Conservation (phyloP, 441 rosid species). For the Corymbia citriodora region DNA sequence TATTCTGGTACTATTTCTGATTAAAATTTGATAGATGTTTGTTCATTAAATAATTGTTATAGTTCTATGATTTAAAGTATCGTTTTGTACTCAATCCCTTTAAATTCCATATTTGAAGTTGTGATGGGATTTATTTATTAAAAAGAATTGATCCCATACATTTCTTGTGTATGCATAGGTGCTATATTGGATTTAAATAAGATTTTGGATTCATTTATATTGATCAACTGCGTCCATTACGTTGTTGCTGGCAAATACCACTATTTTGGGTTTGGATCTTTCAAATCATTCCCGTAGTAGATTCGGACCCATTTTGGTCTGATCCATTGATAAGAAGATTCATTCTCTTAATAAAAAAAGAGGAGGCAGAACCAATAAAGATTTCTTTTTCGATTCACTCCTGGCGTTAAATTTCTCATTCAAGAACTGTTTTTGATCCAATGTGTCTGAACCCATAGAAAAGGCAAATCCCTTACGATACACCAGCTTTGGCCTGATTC, state of each 20-base stretch:
- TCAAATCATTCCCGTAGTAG: neutral
- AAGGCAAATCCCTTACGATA: neutral
- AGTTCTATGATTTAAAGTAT: neutral
- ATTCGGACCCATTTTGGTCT: neutral
- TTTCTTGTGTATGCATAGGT: neutral
- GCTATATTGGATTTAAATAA: neutral
- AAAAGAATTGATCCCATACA: neutral
- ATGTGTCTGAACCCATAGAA: neutral
- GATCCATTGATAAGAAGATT: neutral
- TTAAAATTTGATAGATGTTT: neutral
- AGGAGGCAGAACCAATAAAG: neutral
- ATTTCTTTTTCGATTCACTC: neutral
- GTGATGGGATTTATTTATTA: neutral
- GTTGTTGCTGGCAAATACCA: neutral
- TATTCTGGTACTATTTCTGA: constrained; percentile 45
- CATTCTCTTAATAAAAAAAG: neutral
- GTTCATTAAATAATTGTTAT: neutral
- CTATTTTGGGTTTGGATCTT: neutral
- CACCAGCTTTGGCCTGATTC: neutral
- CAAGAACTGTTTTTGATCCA: neutral
- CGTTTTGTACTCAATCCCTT: neutral
- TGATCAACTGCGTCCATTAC: neutral
- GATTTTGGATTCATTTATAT: neutral
- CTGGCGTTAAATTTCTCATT: neutral
- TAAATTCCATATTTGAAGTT: neutral